These are phyloP conservation scores for Neopestalotiopsis rosae DNA, from an alignment of 2,329 filamentous ascomycete species.

Conservation along the genomic window DNA sequence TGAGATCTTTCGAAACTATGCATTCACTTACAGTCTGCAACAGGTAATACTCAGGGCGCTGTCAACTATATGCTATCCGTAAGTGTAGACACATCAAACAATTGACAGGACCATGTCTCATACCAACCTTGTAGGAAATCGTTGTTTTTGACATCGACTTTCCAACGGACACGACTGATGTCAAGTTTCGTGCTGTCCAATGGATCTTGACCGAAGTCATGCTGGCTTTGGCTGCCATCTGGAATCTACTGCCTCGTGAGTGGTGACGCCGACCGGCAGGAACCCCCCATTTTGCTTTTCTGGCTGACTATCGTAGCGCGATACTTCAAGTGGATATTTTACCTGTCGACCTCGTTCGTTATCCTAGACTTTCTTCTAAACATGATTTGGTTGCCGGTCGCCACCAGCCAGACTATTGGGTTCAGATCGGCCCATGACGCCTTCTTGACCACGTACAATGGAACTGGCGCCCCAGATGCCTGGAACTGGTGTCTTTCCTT, in stretches of 20 bases:
- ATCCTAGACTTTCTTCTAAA: conserved; percentile 64
- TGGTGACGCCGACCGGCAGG: conserved; percentile 12
- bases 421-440: conserved; percentile 64
- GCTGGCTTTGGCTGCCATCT: conserved; percentile 52
- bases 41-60: conserved; percentile 55
- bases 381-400: conserved; percentile 66
- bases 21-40: neutral
- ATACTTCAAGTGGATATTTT: conserved; percentile 56
- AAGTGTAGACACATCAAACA: conserved; percentile 21
- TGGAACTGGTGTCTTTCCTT: conserved; percentile 71
- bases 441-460: conserved; percentile 66
- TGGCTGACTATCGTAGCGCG: conserved; percentile 36
- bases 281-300: conserved; percentile 23
- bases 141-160: conserved; percentile 62
- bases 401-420: conserved; percentile 57
- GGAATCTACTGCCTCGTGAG: conserved; percentile 57
- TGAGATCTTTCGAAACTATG: neutral
- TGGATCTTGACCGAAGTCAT: conserved; percentile 63
- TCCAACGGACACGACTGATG: conserved; percentile 53
- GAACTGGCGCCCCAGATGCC: conserved; percentile 57
- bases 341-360: conserved; percentile 54
- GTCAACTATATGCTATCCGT: conserved; percentile 59
- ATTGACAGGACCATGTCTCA: conserved; percentile 1
- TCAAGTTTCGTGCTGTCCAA: conserved; percentile 65
- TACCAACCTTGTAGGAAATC: conserved; percentile 49